Conservation (phyloP, 2,329 filamentous ascomycete species). For the Claviceps sp. region DNA sequence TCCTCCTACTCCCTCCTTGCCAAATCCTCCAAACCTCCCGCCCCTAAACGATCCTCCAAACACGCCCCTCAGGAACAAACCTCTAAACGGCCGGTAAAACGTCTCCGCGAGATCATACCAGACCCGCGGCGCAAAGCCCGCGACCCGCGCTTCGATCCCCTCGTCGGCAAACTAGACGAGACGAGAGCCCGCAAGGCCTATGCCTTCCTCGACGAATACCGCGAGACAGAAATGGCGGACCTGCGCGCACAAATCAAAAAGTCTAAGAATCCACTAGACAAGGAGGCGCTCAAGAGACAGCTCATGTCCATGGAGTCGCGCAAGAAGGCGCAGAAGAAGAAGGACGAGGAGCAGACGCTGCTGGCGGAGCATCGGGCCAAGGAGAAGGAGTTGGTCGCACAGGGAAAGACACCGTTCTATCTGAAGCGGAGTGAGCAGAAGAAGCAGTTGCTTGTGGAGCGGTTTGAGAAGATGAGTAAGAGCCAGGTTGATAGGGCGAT, state of each 20-base stretch:
- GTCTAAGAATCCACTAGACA: conserved; percentile 49
- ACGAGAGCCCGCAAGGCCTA: conserved; percentile 58
- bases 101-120: conserved; percentile 60
- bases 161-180: conserved; percentile 36
- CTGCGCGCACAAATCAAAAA: conserved; percentile 54
- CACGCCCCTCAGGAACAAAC: conserved; percentile 78
- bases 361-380: conserved; percentile 62
- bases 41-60: conserved; percentile 50
- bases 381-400: conserved; percentile 72
- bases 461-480: conserved; percentile 72
- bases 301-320: conserved; percentile 69
- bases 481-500: conserved; percentile 74
- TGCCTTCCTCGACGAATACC: conserved; percentile 77
- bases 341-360: conserved; percentile 57
- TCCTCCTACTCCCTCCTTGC: background rate
- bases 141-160: conserved; percentile 79
- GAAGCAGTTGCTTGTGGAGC: conserved; percentile 66
- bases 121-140: conserved; percentile 46
- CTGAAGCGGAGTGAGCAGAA: conserved; percentile 88
- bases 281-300: conserved; percentile 57
- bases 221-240: conserved; percentile 66
- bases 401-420: conserved; percentile 89
- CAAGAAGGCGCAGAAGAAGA: conserved; percentile 55
- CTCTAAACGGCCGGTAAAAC: conserved; percentile 71
- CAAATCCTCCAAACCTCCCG: conserved; percentile 3